phyloP scores from a whole-genome alignment of 306 rosid genomes.

The Mimosa bimucronata region DNA sequence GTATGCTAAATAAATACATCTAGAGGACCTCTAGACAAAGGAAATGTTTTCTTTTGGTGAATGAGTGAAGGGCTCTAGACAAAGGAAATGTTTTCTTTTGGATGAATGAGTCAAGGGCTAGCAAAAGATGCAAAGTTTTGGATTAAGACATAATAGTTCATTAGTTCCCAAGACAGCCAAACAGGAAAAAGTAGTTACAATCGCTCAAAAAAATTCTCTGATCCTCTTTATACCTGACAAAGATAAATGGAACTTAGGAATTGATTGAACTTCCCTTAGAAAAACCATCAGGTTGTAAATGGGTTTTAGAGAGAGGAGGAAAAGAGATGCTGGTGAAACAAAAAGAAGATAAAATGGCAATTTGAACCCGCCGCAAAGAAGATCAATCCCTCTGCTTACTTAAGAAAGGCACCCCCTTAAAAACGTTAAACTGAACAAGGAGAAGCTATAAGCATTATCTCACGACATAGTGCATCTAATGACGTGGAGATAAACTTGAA shows the following conservation, averaged over 20 bases:
- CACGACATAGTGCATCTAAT: too few species aligned
- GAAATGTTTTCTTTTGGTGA: background rate
- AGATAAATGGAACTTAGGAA: background rate
- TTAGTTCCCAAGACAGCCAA: background rate
- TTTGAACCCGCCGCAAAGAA: background rate
- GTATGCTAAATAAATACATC: slow-evolving; percentile 21
- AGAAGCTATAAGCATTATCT: too few species aligned
- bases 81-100: background rate
- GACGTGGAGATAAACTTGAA: too few species aligned
- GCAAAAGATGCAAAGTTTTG: background rate
- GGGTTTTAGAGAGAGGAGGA: background rate
- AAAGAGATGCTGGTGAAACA: background rate
- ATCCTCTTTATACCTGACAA: background rate
- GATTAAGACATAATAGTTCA: background rate
- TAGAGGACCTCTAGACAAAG: background rate
- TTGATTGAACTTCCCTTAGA: too few species aligned
- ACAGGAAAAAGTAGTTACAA: background rate
- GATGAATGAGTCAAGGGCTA: background rate
- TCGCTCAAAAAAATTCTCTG: background rate
- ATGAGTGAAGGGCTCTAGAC: background rate
- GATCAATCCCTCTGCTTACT: background rate
- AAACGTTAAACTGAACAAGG: too few species aligned
- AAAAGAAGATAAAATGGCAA: background rate
- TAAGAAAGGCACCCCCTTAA: too few species aligned
- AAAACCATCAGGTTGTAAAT: too few species aligned